phyloP scores from a whole-genome alignment of 768 basidiomycete genomes.

The Holtermanniella nyarrowii region DNA sequence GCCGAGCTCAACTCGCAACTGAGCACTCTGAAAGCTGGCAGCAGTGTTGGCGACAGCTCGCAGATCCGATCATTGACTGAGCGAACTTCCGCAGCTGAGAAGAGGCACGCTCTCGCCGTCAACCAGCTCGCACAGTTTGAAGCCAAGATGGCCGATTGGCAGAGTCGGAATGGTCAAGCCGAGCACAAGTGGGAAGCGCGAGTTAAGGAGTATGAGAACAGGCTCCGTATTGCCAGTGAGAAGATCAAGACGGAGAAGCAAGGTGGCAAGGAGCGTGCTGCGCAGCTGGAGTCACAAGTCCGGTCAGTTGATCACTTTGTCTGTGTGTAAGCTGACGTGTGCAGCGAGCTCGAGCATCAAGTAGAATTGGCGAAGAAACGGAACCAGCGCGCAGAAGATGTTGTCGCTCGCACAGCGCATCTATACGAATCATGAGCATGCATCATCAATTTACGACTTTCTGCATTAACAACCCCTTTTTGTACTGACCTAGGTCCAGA shows the following conservation, averaged over 20 bases:
- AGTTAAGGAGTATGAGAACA: slow-evolving; percentile 81
- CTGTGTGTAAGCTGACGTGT: neutral
- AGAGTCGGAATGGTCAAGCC: slow-evolving; percentile 58
- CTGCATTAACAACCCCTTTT: too few species aligned
- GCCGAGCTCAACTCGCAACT: slow-evolving; percentile 65
- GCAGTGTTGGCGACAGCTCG: slow-evolving; percentile 49
- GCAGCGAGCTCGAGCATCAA: slow-evolving; percentile 64
- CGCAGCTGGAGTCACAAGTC: slow-evolving; percentile 38
- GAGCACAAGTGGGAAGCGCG: slow-evolving; percentile 89
- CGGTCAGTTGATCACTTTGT: slow-evolving; percentile 18
- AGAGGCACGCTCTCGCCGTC: slow-evolving; percentile 69
- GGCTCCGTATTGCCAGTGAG: slow-evolving; percentile 75
- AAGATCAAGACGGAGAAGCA: slow-evolving; percentile 86
- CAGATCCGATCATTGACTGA: slow-evolving; percentile 62
- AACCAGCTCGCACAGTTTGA: slow-evolving; percentile 77
- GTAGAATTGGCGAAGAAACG: slow-evolving; percentile 69
- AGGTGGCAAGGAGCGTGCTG: slow-evolving; percentile 66
- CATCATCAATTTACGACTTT: too few species aligned
- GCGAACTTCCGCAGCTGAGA: slow-evolving; percentile 73
- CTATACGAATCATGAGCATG: too few species aligned
- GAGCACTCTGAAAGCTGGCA: slow-evolving; percentile 51
- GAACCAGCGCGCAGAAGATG: slow-evolving; percentile 39
- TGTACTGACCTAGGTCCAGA: too few species aligned
- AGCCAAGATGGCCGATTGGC: slow-evolving; percentile 66
- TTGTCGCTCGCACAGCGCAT: slow-evolving; percentile 27